phyloP scores from a whole-genome alignment of 139 green algal species.

The Coccomyxa sp. region DNA sequence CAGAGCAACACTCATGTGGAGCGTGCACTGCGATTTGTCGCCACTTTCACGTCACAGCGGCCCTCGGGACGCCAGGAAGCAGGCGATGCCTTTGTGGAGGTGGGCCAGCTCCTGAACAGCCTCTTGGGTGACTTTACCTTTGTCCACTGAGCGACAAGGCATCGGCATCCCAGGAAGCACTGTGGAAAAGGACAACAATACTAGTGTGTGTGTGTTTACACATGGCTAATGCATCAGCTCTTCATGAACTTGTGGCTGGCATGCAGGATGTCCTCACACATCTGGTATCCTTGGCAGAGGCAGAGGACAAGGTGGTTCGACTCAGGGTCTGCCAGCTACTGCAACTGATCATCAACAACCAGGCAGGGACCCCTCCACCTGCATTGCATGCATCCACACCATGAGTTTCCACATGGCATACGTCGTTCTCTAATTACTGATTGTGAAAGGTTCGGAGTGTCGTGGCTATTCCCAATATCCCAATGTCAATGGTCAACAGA shows the following conservation, averaged over 20 bases:
- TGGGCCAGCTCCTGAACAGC: not conserved
- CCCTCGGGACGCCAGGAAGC: constrained; percentile 9
- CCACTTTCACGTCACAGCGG: constrained; percentile 23
- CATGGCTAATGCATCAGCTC: not conserved
- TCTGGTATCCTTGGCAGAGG: not conserved
- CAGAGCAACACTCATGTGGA: constrained; percentile 25
- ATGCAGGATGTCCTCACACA: constrained; percentile 7
- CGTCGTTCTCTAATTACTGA: no score
- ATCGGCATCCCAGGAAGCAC: no score
- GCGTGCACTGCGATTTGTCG: constrained; percentile 40
- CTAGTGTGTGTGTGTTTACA: not conserved
- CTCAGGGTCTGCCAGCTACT: constrained; percentile 44
- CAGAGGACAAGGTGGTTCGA: constrained; percentile 35
- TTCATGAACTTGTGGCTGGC: no score
- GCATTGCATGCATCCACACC: not conserved
- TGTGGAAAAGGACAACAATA: not conserved
- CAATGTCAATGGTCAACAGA: no score
- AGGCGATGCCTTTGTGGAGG: constrained; percentile 34
- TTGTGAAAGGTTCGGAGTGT: no score
- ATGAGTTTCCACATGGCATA: no score
- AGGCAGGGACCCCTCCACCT: not conserved
- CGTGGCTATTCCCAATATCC: no score
- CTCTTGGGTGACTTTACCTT: not conserved
- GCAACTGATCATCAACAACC: constrained; percentile 29
- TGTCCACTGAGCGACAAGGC: not conserved